A percentile compares a stretch with the other conserved stretches of the same genome.
Evolutionary conservation across 805 yeast species (phyloP).

Genomic region (Saccharomycopsis schoenii): DNA sequence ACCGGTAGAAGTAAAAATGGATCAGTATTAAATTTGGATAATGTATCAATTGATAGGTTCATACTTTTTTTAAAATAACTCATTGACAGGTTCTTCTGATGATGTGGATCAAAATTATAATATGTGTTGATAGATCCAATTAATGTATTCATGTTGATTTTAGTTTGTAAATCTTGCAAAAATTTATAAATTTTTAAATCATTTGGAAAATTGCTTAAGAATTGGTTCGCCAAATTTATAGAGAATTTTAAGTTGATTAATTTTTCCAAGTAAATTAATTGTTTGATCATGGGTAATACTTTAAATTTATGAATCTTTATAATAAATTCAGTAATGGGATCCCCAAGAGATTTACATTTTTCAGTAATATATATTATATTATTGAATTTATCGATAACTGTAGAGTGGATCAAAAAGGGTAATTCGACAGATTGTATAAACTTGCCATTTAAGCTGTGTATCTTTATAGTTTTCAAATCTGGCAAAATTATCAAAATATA

Average conservation of each 20-base stretch:
- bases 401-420: constrained; percentile 20
- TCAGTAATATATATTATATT: constrained; percentile 2
- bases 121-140: background rate
- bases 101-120: background rate
- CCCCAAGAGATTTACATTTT: constrained; percentile 2
- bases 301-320: constrained; percentile 20
- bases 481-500: background rate
- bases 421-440: constrained; percentile 27
- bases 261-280: constrained; percentile 27
- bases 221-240: constrained; percentile 23
- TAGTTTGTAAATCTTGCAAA: background rate
- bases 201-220: constrained; percentile 24
- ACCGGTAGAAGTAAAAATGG: constrained; percentile 42
- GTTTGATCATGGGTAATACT: constrained; percentile 24
- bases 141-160: background rate
- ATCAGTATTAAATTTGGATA: constrained; percentile 48
- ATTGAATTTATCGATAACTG: constrained; percentile 14
- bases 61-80: constrained; percentile 25
- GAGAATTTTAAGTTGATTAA: constrained; percentile 34
- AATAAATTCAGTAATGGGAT: background rate
- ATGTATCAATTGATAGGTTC: constrained; percentile 32
- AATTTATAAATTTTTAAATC: constrained; percentile 34
- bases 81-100: constrained; percentile 3
- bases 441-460: constrained; percentile 23
- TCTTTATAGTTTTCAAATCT: background rate